Conservation (phyloP, 1,284 basidiomycete genomes). For the Moniliella sp. region DNA sequence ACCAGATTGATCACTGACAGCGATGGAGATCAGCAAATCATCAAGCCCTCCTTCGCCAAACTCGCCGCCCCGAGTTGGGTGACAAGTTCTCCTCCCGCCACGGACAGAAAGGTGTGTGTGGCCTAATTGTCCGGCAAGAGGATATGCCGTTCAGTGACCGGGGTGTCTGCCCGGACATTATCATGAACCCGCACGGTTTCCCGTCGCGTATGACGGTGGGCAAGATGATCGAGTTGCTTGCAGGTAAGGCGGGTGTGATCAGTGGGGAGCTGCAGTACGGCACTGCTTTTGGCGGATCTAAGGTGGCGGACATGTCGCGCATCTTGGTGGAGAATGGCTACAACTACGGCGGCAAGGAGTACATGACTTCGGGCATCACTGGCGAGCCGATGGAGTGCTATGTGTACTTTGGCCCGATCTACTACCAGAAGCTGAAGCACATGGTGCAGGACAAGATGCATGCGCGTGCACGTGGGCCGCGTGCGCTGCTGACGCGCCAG, state of each 20-base stretch:
- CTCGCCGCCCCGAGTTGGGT: constrained; percentile 78
- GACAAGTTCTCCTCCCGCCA: constrained; percentile 97
- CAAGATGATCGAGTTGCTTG: constrained; percentile 94
- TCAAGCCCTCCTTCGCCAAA: constrained; percentile 95
- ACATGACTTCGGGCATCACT: constrained; percentile 90
- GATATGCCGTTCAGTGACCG: constrained; percentile 99
- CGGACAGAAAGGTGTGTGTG: constrained; percentile 96
- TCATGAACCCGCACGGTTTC: constrained; percentile 99
- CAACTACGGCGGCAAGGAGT: constrained; percentile 91
- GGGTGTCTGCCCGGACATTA: constrained; percentile 83
- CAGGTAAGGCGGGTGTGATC: constrained; percentile 60
- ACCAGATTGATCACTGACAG: constrained; percentile 97
- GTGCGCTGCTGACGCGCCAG: constrained; percentile 85
- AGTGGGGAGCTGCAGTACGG: constrained; percentile 70
- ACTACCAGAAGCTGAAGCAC: constrained; percentile 48
- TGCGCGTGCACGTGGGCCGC: constrained; percentile 60
- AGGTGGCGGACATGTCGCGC: constrained; percentile 95
- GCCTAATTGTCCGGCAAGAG: constrained; percentile 88
- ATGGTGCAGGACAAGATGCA: constrained; percentile 98
- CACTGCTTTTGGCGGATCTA: constrained; percentile 84
- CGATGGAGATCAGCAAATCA: constrained; percentile 68
- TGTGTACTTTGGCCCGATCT: constrained; percentile 94
- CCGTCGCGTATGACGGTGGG: constrained; percentile 96
- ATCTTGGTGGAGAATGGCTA: constrained; percentile 87
- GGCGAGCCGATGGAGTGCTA: constrained; percentile 88